A percentile compares a stretch with the other conserved stretches of the same genome.
These are phyloP conservation scores for Tagetes patula DNA, from an alignment of 129 eudicot species.

Conservation along the genomic window DNA sequence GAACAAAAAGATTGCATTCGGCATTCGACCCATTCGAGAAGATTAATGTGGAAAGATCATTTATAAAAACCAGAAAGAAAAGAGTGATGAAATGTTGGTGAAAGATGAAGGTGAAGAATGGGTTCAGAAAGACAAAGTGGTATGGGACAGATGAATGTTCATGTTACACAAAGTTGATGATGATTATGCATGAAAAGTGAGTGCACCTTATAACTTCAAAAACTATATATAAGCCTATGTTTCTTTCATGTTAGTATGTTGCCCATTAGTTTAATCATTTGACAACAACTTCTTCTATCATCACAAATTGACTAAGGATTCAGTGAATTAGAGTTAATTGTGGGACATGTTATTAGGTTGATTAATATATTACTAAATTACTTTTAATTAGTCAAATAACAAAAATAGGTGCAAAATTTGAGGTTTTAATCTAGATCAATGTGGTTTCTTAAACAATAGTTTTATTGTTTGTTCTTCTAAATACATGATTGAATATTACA, in stretches of 20 bases:
- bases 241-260: not conserved
- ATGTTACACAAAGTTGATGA: slow-evolving; percentile 37
- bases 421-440: not conserved
- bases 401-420: not conserved
- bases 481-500: too few species aligned
- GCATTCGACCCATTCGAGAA: slow-evolving; percentile 38
- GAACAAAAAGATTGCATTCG: slow-evolving; percentile 41
- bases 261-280: slow-evolving; percentile 27
- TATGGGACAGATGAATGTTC: slow-evolving; percentile 42
- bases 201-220: slow-evolving; percentile 30
- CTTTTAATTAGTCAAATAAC: too few species aligned
- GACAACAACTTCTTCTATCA: slow-evolving; percentile 10
- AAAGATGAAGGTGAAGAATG: slow-evolving; percentile 24
- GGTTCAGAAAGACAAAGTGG: slow-evolving; percentile 37
- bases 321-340: slow-evolving; percentile 2
- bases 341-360: not conserved
- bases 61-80: slow-evolving; percentile 24
- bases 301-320: slow-evolving; percentile 16
- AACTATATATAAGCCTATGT: slow-evolving; percentile 34
- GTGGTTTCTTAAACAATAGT: not conserved
- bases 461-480: not conserved
- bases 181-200: slow-evolving; percentile 38
- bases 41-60: slow-evolving; percentile 20
- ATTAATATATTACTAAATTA: not conserved
- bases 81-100: slow-evolving; percentile 23